These are phyloP conservation scores for Lotus japonicus DNA, from an alignment of 306 rosid species.

Conservation along the genomic window DNA sequence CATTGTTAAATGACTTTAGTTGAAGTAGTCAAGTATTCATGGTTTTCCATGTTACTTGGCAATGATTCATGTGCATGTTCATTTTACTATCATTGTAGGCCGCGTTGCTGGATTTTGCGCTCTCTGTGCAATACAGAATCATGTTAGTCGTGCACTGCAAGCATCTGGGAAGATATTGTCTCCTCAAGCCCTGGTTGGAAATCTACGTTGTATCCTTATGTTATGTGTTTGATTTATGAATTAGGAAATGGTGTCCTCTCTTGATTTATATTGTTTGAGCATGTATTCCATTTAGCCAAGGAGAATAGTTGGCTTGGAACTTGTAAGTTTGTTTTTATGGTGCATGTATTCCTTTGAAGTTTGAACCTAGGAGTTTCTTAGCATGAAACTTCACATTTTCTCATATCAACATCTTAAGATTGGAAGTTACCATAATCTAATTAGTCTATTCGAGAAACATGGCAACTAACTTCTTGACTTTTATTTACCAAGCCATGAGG, in stretches of 20 bases:
- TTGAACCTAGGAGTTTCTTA: not conserved
- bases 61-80: not conserved
- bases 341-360: not conserved
- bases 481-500: not conserved
- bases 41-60: not conserved
- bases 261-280: not conserved
- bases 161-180: slow-evolving; percentile 74
- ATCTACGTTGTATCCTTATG: slow-evolving; percentile 81
- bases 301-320: not conserved
- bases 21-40: not conserved
- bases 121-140: slow-evolving; percentile 91
- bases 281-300: not conserved
- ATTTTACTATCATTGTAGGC: slow-evolving; percentile 42
- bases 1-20: not conserved
- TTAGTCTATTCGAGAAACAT: not conserved
- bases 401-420: not conserved
- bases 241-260: not conserved
- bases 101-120: slow-evolving; percentile 93
- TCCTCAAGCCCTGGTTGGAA: slow-evolving; percentile 69
- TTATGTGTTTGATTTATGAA: not conserved
- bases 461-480: not conserved
- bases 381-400: not conserved
- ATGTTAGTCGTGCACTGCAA: slow-evolving; percentile 86
- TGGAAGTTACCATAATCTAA: not conserved
- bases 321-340: not conserved